phyloP scores from a whole-genome alignment of 495 filamentous ascomycete genomes.

The Stereocaulon alpinum region DNA sequence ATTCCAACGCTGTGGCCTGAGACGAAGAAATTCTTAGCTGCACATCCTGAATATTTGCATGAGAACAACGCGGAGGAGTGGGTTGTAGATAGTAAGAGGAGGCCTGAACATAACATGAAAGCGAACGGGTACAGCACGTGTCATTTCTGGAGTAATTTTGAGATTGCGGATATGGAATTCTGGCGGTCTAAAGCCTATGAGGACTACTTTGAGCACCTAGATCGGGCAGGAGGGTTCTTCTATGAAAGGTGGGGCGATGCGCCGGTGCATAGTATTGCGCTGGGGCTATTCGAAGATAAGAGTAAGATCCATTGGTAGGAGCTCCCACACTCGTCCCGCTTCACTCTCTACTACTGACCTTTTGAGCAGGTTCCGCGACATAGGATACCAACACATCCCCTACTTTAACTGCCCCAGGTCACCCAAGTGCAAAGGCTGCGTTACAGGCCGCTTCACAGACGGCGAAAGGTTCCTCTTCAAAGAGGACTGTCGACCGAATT shows the following conservation, averaged over 20 bases:
- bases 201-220: slow-evolving; percentile 92
- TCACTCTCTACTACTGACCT: slow-evolving; percentile 12
- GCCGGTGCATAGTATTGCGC: slow-evolving; percentile 90
- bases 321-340: not conserved
- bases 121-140: slow-evolving; percentile 97
- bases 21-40: slow-evolving; percentile 75
- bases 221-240: slow-evolving; percentile 93
- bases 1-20: slow-evolving; percentile 93
- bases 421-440: slow-evolving; percentile 85
- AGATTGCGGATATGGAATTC: slow-evolving; percentile 91
- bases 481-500: slow-evolving; percentile 93
- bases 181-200: slow-evolving; percentile 88
- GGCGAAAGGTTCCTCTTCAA: slow-evolving; percentile 72
- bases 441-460: slow-evolving; percentile 74
- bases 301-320: slow-evolving; percentile 90
- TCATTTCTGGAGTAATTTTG: slow-evolving; percentile 99
- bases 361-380: slow-evolving; percentile 82
- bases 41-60: slow-evolving; percentile 72
- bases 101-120: slow-evolving; percentile 59
- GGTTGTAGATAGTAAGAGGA: slow-evolving; percentile 65
- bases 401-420: slow-evolving; percentile 98
- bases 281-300: slow-evolving; percentile 86
- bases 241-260: slow-evolving; percentile 99
- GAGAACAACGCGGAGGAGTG: slow-evolving; percentile 78
- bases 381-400: slow-evolving; percentile 96